These are phyloP conservation scores for Zoysia japonica DNA, from an alignment of 176 grass and related monocot genomes.

Conservation along the genomic window DNA sequence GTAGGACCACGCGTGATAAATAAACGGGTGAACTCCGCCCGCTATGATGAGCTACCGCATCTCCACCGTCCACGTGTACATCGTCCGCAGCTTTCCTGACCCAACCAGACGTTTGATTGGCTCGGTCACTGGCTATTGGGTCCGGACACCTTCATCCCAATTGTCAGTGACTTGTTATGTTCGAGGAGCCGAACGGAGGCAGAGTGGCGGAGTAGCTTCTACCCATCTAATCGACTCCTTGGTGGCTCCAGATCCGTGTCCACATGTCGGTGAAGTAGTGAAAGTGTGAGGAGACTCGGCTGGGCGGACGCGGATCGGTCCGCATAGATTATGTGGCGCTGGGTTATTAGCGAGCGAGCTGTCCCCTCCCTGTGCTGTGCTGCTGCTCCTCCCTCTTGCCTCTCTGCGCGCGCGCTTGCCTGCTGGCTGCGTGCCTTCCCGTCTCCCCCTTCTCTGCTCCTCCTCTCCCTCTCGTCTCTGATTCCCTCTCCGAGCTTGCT, in stretches of 20 bases:
- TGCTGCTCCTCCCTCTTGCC: slow-evolving; percentile 6
- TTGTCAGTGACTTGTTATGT: neutral
- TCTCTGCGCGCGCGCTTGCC: slow-evolving; percentile 19
- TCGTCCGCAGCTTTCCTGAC: too few species aligned
- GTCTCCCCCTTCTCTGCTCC: too few species aligned
- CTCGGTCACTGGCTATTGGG: rapidly evolving
- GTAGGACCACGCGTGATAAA: slow-evolving; percentile 27
- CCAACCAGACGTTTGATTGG: rapidly evolving
- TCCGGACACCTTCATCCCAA: rapidly evolving
- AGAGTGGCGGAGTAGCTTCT: neutral
- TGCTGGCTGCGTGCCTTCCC: neutral
- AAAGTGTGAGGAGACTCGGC: neutral
- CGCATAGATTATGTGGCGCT: slow-evolving; percentile 51
- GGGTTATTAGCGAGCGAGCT: slow-evolving; percentile 58
- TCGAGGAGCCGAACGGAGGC: neutral
- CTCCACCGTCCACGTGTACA: slow-evolving; percentile 44
- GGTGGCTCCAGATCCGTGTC: rapidly evolving
- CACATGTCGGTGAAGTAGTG: neutral
- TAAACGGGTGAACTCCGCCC: slow-evolving; percentile 47
- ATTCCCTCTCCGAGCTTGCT: slow-evolving; percentile 3
- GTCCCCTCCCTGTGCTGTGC: slow-evolving; percentile 50
- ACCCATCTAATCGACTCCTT: rapidly evolving
- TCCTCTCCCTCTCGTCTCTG: neutral
- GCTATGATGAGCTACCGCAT: slow-evolving; percentile 52
- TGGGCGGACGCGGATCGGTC: slow-evolving; percentile 26